phyloP scores from a whole-genome alignment of 768 basidiomycete genomes.

The Agrocybe pediades region DNA sequence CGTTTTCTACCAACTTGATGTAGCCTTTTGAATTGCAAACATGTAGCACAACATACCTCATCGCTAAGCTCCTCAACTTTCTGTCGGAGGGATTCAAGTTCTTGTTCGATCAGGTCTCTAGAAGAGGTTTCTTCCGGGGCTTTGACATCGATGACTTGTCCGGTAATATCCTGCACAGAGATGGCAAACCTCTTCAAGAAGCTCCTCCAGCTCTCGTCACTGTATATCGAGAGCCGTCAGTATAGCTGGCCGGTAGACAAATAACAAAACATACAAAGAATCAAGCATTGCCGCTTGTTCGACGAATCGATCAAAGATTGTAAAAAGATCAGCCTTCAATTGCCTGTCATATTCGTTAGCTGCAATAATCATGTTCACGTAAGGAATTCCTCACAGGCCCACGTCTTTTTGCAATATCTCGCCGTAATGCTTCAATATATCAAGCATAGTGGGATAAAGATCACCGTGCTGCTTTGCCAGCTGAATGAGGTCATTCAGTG shows the following conservation, averaged over 20 bases:
- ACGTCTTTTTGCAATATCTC: slow-evolving; percentile 59
- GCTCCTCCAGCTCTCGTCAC: slow-evolving; percentile 65
- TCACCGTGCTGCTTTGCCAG: slow-evolving; percentile 64
- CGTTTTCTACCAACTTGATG: slow-evolving; percentile 39
- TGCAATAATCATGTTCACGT: background rate
- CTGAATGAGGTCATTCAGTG: slow-evolving; percentile 61
- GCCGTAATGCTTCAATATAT: slow-evolving; percentile 58
- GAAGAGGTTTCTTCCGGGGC: slow-evolving; percentile 36
- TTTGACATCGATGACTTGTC: slow-evolving; percentile 59
- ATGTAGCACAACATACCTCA: slow-evolving; percentile 46
- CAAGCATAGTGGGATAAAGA: slow-evolving; percentile 62
- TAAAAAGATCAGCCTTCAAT: slow-evolving; percentile 59
- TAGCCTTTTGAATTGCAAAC: background rate
- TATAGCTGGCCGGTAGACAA: background rate
- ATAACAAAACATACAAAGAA: slow-evolving; percentile 53
- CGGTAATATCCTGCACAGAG: slow-evolving; percentile 69
- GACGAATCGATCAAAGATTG: slow-evolving; percentile 65
- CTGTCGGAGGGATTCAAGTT: slow-evolving; percentile 57
- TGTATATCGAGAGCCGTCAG: slow-evolving; percentile 29
- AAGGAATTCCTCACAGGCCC: slow-evolving; percentile 51
- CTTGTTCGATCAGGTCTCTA: slow-evolving; percentile 52
- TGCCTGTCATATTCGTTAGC: slow-evolving; percentile 40
- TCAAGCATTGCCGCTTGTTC: slow-evolving; percentile 60
- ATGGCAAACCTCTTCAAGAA: slow-evolving; percentile 62
- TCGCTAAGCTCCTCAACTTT: slow-evolving; percentile 65